Conservation (phyloP, 208 protist genomes). For the Vickermania ingenoplastis region DNA sequence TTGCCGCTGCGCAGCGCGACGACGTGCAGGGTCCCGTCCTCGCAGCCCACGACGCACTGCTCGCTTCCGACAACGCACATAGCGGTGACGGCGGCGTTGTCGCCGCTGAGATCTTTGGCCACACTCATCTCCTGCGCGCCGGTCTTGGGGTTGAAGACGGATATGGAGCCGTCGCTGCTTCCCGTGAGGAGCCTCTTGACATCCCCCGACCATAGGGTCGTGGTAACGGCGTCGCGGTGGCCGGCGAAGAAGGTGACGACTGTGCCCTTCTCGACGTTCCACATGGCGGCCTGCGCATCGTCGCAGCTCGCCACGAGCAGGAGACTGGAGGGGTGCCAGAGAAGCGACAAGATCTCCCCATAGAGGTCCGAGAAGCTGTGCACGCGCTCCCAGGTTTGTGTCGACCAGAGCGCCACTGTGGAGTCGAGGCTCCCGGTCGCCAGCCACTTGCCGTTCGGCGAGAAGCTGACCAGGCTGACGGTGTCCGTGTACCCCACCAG, state of each 20-base stretch:
- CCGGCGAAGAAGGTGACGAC: constrained; percentile 90
- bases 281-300: constrained; percentile 92
- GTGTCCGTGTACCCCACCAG: constrained; percentile 76
- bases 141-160: constrained; percentile 89
- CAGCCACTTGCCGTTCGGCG: constrained; percentile 65
- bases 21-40: constrained; percentile 77
- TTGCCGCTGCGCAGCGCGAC: constrained; percentile 60
- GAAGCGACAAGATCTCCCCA: constrained; percentile 66
- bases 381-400: constrained; percentile 64
- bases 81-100: constrained; percentile 55
- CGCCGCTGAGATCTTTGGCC: constrained; percentile 60
- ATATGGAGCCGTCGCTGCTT: constrained; percentile 84
- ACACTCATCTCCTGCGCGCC: constrained; percentile 50
- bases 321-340: constrained; percentile 92
- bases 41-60: constrained; percentile 71
- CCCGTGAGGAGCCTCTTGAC: constrained; percentile 86
- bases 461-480: constrained; percentile 68
- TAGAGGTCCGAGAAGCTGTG: constrained; percentile 74
- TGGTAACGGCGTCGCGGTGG: constrained; percentile 79
- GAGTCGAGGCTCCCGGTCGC: constrained; percentile 70
- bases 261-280: constrained; percentile 80
- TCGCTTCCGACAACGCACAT: constrained; percentile 62
- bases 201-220: constrained; percentile 76
- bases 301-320: constrained; percentile 82
- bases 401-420: constrained; percentile 65